Evolutionary conservation across 305 asterid species (phyloP), one percentile per base, ranked within the genome.

Genomic region (Fraxinus sp.): DNA sequence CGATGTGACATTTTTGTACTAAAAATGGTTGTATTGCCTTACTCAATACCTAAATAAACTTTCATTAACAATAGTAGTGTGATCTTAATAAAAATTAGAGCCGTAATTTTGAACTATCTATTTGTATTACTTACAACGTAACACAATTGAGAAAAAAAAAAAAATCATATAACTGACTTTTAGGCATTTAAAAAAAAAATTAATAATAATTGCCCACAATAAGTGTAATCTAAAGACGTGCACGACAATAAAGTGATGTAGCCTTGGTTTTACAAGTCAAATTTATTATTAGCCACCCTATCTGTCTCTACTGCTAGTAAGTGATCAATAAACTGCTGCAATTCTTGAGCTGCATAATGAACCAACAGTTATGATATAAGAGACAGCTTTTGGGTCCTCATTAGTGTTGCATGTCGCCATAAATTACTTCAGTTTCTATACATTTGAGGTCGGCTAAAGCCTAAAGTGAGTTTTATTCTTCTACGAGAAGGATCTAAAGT

Each of bases 241-340:
- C 55, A 77, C 68, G 84, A 85, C 88, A 83, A 68, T 75, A 87
- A 83, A 86, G 85, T 70, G 84, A 77, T 81, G 73, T 71, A 80
- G 72, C 77, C 52, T n/a, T 5, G 33, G 0, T 59, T 71, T 71
- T 24, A 49, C 73, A 43, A 78, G 81, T 81, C 82, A 74, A 28
- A 79, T 39, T 73, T 20, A 80, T 86, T 78, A 80, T 83, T 81
- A 9, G 75, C 75, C 75, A 30, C 20, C 39, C 41, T 70, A 30
- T 14, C 39, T 70, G 41, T 22, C 66, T 59, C 46, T 62, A 66
- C 75, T 55, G 55, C 75, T 66, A 49, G 6, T 28, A 26, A 9
- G 75, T 49, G 52, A 80, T 70, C 75, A 80, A 30, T 82, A 82
- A 37, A 82, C 82, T 79, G 55, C 64, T 39, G 20, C 28, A 36